Conservation (phyloP, 805 yeast genomes). For the Metschnikowia koreensis region DNA sequence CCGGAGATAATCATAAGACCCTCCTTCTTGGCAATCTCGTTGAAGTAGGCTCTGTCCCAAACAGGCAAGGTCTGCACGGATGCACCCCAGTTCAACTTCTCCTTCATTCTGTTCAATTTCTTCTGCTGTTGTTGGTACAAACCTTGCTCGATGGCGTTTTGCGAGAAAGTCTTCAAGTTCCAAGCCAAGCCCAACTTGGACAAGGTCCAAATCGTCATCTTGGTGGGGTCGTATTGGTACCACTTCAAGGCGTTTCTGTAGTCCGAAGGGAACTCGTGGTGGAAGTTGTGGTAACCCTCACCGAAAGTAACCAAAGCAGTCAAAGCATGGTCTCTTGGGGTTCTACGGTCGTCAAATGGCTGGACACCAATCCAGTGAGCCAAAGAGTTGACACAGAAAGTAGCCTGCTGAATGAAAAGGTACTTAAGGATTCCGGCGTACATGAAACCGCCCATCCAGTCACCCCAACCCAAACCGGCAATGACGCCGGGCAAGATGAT, state of each 20-base stretch:
- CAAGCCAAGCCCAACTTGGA: constrained; percentile 69
- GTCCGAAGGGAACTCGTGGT: constrained; percentile 87
- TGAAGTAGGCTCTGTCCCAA: constrained; percentile 67
- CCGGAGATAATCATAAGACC: constrained; percentile 74
- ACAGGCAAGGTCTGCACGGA: constrained; percentile 64
- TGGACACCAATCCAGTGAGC: constrained; percentile 87
- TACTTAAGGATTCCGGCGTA: constrained; percentile 74
- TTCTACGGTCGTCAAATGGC: constrained; percentile 84
- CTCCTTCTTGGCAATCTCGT: constrained; percentile 47
- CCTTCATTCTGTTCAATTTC: constrained; percentile 64
- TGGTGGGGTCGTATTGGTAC: constrained; percentile 88
- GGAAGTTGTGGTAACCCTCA: constrained; percentile 89
- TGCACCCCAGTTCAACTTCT: constrained; percentile 72
- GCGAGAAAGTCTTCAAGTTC: constrained; percentile 73
- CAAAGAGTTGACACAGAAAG: constrained; percentile 81
- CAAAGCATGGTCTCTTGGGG: constrained; percentile 78
- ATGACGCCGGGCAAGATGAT: constrained; percentile 59
- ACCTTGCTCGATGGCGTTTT: constrained; percentile 80
- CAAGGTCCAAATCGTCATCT: constrained; percentile 54
- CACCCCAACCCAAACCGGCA: constrained; percentile 30
- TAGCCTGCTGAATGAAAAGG: constrained; percentile 75
- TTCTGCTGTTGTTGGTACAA: constrained; percentile 80
- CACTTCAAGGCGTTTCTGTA: constrained; percentile 84
- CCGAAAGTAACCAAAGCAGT: constrained; percentile 85
- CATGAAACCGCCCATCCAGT: constrained; percentile 66